phyloP scores from a whole-genome alignment of 768 basidiomycete species.

The Vararia minispora region DNA sequence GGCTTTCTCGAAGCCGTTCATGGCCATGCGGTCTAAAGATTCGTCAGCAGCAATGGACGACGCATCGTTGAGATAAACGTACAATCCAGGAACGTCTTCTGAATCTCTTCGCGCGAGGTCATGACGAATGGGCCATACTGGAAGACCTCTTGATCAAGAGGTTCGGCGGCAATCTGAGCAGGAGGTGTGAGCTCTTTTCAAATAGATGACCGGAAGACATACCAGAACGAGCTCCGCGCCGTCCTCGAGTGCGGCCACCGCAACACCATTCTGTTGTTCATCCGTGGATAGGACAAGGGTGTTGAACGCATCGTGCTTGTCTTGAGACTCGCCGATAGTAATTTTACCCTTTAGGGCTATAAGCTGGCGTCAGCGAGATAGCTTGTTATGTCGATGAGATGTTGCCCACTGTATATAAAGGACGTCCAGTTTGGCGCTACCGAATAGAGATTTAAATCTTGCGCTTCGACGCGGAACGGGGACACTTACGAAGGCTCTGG shows the following conservation, averaged over 20 bases:
- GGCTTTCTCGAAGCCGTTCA: conserved; percentile 88
- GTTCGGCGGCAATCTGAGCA: conserved; percentile 68
- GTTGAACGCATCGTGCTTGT: conserved; percentile 48
- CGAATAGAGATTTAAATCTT: background rate
- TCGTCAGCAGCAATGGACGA: conserved; percentile 6
- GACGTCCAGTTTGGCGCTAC: conserved; percentile 81
- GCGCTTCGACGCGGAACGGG: background rate
- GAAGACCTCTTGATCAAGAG: conserved; percentile 78
- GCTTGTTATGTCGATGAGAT: background rate
- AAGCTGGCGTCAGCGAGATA: conserved; percentile 7
- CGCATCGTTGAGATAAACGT: conserved; percentile 15
- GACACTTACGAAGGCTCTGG: conserved; percentile 65
- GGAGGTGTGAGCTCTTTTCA: background rate
- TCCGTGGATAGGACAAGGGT: conserved; percentile 74
- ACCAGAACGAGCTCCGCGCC: conserved; percentile 72
- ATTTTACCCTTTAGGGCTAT: conserved; percentile 60
- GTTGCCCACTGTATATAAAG: conserved; percentile 65
- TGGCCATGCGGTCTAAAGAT: conserved; percentile 49
- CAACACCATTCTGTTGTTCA: conserved; percentile 53
- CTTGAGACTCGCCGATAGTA: conserved; percentile 39
- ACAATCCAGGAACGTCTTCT: conserved; percentile 77
- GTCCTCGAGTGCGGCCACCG: conserved; percentile 43
- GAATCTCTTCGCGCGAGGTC: conserved; percentile 70
- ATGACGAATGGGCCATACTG: conserved; percentile 88
- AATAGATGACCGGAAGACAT: conserved; percentile 12